These are phyloP conservation scores for Fusarium dlaminii DNA, from an alignment of 2,329 filamentous ascomycete species.

Conservation along the genomic window DNA sequence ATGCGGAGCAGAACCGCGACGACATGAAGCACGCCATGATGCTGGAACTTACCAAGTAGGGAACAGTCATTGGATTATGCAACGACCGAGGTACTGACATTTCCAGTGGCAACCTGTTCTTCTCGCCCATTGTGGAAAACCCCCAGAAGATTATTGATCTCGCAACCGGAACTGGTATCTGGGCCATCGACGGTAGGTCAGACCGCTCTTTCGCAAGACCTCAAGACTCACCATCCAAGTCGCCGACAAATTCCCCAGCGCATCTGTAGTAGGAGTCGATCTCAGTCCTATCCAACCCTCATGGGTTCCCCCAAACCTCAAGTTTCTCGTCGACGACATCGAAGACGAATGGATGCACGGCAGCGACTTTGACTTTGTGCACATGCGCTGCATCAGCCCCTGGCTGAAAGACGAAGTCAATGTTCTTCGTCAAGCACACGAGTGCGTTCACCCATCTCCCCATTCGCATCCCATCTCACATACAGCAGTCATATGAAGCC, in stretches of 20 bases:
- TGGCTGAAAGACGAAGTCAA: constrained; percentile 32
- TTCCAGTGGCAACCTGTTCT: constrained; percentile 33
- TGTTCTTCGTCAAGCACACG: constrained; percentile 26
- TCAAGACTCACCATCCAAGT: constrained; percentile 3
- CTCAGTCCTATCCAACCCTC: constrained; percentile 40
- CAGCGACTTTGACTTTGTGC: constrained; percentile 32
- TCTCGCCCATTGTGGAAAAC: constrained; percentile 19
- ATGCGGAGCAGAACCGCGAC: constrained; percentile 41
- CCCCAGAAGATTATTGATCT: constrained; percentile 38
- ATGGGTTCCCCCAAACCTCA: constrained; percentile 54
- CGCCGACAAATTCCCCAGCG: constrained; percentile 39
- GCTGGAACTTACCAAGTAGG: constrained; percentile 40
- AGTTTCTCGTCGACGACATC: constrained; percentile 50
- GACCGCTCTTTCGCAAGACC: accelerated
- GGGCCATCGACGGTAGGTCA: constrained; percentile 33
- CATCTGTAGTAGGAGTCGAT: constrained; percentile 37
- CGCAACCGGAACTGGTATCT: constrained; percentile 37
- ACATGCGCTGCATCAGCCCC: constrained; percentile 39
- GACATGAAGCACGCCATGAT: constrained; percentile 47
- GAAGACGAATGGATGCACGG: constrained; percentile 60
- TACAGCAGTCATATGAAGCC: constrained; percentile 21
- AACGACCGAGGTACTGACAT: background rate
- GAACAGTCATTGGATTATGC: accelerated
- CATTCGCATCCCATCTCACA: background rate
- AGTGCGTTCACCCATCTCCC: background rate